Conservation (phyloP, 495 filamentous ascomycete species). For the Penicillium paradoxum region DNA sequence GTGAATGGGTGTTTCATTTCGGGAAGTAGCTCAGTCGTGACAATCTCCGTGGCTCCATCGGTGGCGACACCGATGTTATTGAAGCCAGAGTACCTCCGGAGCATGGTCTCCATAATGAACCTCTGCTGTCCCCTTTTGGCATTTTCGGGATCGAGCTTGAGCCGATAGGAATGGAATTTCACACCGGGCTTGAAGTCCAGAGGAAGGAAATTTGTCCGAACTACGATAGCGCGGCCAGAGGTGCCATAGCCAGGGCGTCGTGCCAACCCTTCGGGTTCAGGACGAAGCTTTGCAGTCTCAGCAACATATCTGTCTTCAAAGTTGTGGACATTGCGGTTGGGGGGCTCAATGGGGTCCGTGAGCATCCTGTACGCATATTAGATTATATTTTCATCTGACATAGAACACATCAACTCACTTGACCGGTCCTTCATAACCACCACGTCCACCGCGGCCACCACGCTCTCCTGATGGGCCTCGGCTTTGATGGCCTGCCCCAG, state of each 20-base stretch:
- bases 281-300: not conserved
- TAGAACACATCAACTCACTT: constrained; percentile 6
- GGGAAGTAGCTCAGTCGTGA: constrained; percentile 1
- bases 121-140: not conserved
- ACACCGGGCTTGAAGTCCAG: constrained; percentile 13
- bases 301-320: constrained; percentile 8
- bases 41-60: constrained; percentile 14
- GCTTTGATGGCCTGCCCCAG: not conserved
- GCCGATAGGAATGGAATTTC: constrained; percentile 10
- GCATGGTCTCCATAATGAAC: not conserved
- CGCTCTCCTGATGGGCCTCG: not conserved
- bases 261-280: constrained; percentile 11
- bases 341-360: not conserved
- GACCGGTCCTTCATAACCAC: not conserved
- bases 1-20: not conserved
- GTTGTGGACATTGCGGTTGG: not conserved
- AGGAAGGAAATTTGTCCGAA: constrained; percentile 46
- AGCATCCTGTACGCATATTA: not conserved
- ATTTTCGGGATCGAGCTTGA: constrained; percentile 3
- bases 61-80: not conserved
- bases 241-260: constrained; percentile 42
- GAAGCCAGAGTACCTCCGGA: not conserved
- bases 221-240: constrained; percentile 26
- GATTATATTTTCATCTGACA: not conserved
- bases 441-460: constrained; percentile 6